Conservation (phyloP, 2,329 filamentous ascomycete species). For the Aspergillus sp. region DNA sequence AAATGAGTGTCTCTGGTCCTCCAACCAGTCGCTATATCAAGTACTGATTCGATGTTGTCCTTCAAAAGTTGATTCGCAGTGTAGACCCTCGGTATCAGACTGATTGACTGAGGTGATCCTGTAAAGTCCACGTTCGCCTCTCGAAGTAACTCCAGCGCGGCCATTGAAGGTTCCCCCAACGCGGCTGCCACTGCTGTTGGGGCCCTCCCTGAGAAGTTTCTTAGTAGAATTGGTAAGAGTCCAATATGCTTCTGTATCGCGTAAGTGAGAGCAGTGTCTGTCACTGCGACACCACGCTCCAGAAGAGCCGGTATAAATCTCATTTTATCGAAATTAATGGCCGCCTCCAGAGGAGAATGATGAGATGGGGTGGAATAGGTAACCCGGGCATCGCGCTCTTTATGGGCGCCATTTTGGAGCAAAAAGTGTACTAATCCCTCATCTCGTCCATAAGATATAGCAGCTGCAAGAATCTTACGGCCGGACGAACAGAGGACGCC, state of each 20-base stretch:
- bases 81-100: too few relatives aligned
- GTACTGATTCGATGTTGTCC: background rate
- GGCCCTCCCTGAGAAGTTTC: background rate
- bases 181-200: background rate
- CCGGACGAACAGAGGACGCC: background rate
- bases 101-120: too few relatives aligned
- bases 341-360: background rate
- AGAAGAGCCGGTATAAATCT: background rate
- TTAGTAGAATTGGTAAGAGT: background rate
- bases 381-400: background rate
- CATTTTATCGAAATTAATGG: background rate
- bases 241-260: background rate
- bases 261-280: background rate
- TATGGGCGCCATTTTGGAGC: background rate
- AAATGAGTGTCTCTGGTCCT: fast-evolving
- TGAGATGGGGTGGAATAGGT: too few relatives aligned
- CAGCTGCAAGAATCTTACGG: conserved; percentile 4
- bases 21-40: background rate
- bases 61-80: too few relatives aligned
- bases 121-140: background rate
- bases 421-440: background rate
- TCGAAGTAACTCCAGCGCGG: background rate
- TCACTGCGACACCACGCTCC: background rate
- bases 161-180: background rate
- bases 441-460: too few relatives aligned